Percentiles rank a stretch among this genome's conserved stretches.
These are phyloP conservation scores for Phytopythium montanum DNA, from an alignment of 352 stramenopile species.

Conservation along the genomic window DNA sequence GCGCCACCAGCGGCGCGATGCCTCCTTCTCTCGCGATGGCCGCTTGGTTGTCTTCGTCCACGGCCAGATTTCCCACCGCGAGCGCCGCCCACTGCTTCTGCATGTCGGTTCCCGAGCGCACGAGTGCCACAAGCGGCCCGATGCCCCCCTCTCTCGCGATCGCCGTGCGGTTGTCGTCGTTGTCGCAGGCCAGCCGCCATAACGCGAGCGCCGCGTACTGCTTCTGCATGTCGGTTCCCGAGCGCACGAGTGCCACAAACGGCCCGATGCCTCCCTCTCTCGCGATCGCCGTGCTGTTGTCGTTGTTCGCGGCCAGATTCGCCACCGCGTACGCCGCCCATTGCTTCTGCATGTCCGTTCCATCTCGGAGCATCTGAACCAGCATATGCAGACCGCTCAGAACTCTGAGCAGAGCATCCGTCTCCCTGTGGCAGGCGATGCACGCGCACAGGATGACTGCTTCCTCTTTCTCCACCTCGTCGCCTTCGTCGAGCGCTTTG, in stretches of 20 bases:
- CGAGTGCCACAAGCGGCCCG: not conserved
- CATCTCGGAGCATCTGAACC: not conserved
- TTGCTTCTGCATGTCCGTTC: not conserved
- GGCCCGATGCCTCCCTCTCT: not conserved
- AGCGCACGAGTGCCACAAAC: not conserved
- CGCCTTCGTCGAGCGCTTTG: too few species aligned
- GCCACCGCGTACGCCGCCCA: not conserved
- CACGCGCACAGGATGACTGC: too few species aligned
- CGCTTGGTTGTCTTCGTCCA: too few species aligned
- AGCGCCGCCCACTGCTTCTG: not conserved
- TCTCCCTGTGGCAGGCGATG: too few species aligned
- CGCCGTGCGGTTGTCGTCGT: not conserved
- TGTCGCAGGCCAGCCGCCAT: not conserved
- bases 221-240: not conserved
- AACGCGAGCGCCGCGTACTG: not conserved
- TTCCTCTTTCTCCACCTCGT: too few species aligned
- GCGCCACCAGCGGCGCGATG: too few species aligned
- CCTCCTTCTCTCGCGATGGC: too few species aligned
- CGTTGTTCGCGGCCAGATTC: not conserved
- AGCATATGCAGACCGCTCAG: not conserved
- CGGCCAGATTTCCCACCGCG: not conserved
- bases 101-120: not conserved
- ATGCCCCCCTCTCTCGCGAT: not conserved
- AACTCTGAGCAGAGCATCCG: too few species aligned
- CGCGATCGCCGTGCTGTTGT: not conserved